Evolutionary conservation across 2,329 filamentous ascomycete species (phyloP), one percentile per base, ranked within the genome.

Genomic region (Colletotrichum filicis): DNA sequence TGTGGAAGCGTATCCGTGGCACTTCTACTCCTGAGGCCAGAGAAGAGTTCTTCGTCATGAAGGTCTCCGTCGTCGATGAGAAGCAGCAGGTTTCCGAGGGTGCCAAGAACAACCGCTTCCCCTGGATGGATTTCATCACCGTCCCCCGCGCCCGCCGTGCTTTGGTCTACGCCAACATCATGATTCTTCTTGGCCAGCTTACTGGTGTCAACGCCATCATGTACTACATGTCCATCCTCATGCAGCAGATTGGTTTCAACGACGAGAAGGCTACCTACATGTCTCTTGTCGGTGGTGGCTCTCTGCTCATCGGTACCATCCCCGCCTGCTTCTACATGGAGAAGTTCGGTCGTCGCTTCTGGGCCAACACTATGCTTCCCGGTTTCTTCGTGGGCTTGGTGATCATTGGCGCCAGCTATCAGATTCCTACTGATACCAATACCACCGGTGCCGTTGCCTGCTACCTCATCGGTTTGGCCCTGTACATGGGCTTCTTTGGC

Each of bases 71-170:
- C 12, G 84, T 84, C 37, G 85, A 87, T 26, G 89, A 92, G 75
- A 85, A 92, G 75, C 86, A 85, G 30, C 82, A 87, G 4, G 85
- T 88, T 9, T 79, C 80, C n/a, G 85, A 88, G 74, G 86, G 87
- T 8, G 83, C 85, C 8, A 83, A 84, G 65, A 89, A 89, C 76
- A 86, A 86, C 70, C 87, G 86, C 32, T 93, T 89, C 81, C 89
- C 91, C 0, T 94, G 92, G 91, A 85, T 94, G 84, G 92, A 94
- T 79, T 93, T 94, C 83, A 89, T 94, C 83, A 94, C 92, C 22
- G 88, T 91, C 53, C 90, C 91, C 7, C 89, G 92, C 42, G 90
- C 90, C n/a, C 89, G 91, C 26, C 86, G 92, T 11, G 90, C 92
- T 1, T 84, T 93, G 56, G 80, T 93, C 72, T 93, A 92, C 77